Percentiles rank a stretch among this genome's conserved stretches.
Conservation (phyloP, 345 rosid genomes). For the Excoecaria agallocha region DNA sequence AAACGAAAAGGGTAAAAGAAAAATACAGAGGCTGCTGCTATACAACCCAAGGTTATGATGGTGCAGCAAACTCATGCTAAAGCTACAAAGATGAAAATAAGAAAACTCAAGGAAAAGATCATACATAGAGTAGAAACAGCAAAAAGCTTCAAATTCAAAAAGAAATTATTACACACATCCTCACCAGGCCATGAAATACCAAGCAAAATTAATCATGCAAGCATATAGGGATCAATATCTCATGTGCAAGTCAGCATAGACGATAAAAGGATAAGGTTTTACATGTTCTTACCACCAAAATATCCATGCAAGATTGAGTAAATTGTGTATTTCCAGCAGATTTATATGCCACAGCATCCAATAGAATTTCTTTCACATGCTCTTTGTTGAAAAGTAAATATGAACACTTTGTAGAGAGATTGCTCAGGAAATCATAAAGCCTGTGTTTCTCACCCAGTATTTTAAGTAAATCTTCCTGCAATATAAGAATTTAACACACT, state of each 20-base stretch:
- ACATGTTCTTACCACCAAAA: conserved; percentile 73
- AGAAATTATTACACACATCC: neutral
- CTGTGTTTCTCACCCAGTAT: conserved; percentile 85
- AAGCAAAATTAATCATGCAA: neutral
- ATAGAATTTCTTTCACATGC: conserved; percentile 73
- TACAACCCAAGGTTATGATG: neutral
- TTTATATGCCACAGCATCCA: conserved; percentile 59
- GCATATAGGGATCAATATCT: neutral
- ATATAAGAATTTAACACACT: conserved; percentile 7
- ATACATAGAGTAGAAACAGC: too few relatives aligned
- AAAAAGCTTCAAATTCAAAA: neutral
- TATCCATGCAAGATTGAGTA: conserved; percentile 72
- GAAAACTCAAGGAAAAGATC: neutral
- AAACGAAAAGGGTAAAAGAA: neutral
- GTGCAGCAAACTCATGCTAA: conserved; percentile 1
- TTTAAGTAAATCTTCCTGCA: conserved; percentile 89
- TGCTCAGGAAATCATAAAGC: conserved; percentile 81
- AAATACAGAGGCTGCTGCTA: neutral
- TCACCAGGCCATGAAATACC: neutral
- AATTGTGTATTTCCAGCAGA: conserved; percentile 51
- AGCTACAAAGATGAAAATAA: neutral
- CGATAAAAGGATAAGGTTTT: neutral
- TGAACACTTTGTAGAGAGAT: conserved; percentile 79
- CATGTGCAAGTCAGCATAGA: neutral
- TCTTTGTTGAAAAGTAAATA: conserved; percentile 86